Evolutionary conservation across 106 monocot genomes (phyloP), one percentile per base, ranked within the genome.

Genomic region (Dendrobium chrysotoxum): DNA sequence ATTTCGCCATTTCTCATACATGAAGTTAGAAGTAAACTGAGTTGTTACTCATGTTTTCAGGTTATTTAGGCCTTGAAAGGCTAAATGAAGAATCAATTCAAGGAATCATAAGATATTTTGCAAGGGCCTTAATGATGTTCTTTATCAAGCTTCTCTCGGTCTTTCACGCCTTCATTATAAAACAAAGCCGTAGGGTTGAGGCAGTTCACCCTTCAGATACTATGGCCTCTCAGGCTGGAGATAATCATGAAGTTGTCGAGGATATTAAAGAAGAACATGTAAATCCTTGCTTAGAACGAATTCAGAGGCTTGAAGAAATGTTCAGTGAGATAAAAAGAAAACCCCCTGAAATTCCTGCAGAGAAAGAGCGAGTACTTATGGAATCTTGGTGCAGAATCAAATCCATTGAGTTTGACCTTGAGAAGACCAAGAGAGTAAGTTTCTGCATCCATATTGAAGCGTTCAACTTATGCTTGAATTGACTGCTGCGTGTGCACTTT

Each of bases 351-450:
- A 88, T 99, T 80, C 98, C 98, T 46, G 35, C 76, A 18, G 98
- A 99, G 53, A 99, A 95, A 78, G 98, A 95, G 18, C 84, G 58
- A 10, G 79, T 91, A 74, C 89, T 99, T 12, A 77, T 93, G 77
- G 92, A 99, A 61, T 95, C 91, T n/a, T 99, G 95, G 98, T 87
- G 88, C 61, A 91, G 93, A 83, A 99, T 99, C 77, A 99, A 93
- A 72, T 84, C 85, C 28, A 83, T 99, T 5, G 95, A 95, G 71
- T 78, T 80, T 87, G 98, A 99, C 47, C 95, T 99, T 55, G 91
- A 89, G 53, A 91, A 88, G 80, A 99, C 98, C 31, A 99, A 99
- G 78, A 92, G 87, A 80, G 96, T 93, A 88, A 77, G 81, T 75
- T 44, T 77, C 35, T 25, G 6, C 39, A 65, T 55, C 11, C 38